Conservation (phyloP, 2,329 filamentous ascomycete genomes). For the Acrodontium crateriforme region DNA sequence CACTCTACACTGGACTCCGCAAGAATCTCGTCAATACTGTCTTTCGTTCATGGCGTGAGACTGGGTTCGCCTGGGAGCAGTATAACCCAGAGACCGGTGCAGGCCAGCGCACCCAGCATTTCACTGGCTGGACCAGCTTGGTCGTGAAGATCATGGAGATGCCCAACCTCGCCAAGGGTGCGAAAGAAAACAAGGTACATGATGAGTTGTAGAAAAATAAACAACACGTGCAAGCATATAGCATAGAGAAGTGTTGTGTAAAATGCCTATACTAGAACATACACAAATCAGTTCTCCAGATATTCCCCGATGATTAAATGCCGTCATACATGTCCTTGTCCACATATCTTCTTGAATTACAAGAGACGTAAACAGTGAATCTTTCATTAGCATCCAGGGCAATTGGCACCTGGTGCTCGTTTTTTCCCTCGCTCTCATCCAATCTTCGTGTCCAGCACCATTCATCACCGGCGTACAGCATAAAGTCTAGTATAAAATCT, state of each 20-base stretch:
- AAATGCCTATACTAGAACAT: no score
- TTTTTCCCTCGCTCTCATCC: no score
- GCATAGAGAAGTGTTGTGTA: no score
- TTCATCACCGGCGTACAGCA: conserved; percentile 10
- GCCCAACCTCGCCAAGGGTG: conserved; percentile 46
- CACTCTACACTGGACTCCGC: conserved; percentile 63
- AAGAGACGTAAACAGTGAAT: no score
- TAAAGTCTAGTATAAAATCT: conserved; percentile 53
- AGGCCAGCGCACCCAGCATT: conserved; percentile 94
- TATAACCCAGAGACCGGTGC: conserved; percentile 86
- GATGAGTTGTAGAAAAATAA: conserved; percentile 33
- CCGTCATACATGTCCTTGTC: no score
- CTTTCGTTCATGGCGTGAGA: conserved; percentile 74
- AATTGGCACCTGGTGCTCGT: no score
- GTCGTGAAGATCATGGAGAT: conserved; percentile 96
- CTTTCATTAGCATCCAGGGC: no score
- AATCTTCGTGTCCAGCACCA: no score
- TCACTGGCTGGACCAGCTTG: conserved; percentile 97
- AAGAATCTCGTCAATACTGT: conserved; percentile 81
- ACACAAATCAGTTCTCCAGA: no score
- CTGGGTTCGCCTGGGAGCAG: conserved; percentile 97
- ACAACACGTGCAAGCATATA: no score
- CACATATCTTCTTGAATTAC: no score
- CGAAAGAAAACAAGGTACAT: conserved; percentile 19
- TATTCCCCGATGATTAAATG: no score